Evolutionary conservation across 2,329 filamentous ascomycete genomes (phyloP).

Genomic region (Diplodia intermedia): DNA sequence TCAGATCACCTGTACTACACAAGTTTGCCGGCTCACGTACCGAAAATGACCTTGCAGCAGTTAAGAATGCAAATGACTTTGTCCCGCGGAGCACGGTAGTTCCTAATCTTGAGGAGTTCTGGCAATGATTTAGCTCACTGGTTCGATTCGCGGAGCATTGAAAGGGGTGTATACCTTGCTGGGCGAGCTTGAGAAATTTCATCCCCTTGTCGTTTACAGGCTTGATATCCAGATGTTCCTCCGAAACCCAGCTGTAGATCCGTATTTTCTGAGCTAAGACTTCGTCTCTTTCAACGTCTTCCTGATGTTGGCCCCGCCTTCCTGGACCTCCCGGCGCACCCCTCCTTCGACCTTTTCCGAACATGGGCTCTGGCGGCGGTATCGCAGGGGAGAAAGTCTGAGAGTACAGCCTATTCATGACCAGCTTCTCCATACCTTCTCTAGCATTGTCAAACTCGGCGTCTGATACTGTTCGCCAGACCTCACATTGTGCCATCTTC

Average conservation of each 20-base stretch:
- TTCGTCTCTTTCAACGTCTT: slow-evolving; percentile 95
- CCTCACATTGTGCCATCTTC: slow-evolving; percentile 97
- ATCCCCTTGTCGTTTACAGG: slow-evolving; percentile 83
- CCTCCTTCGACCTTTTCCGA: slow-evolving; percentile 53
- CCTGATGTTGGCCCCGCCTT: slow-evolving; percentile 93
- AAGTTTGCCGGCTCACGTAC: slow-evolving; percentile 54
- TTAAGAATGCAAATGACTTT: slow-evolving; percentile 99
- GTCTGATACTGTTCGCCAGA: slow-evolving; percentile 95
- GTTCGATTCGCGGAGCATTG: neutral
- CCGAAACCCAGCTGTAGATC: slow-evolving; percentile 93
- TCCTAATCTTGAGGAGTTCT: slow-evolving; percentile 96
- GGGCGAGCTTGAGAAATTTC: slow-evolving; percentile 85
- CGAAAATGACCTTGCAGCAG: slow-evolving; percentile 99
- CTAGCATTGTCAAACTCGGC: slow-evolving; percentile 97
- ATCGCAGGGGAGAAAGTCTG: slow-evolving; percentile 98
- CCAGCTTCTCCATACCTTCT: slow-evolving; percentile 98
- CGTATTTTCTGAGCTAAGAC: slow-evolving; percentile 95
- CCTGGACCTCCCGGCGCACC: slow-evolving; percentile 72
- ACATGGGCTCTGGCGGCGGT: slow-evolving; percentile 74
- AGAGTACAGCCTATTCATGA: slow-evolving; percentile 95
- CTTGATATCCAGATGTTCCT: slow-evolving; percentile 92
- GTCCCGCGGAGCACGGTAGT: slow-evolving; percentile 93
- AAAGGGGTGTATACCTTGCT: slow-evolving; percentile 67
- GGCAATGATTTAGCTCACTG: slow-evolving; percentile 31
- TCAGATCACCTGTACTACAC: neutral